A percentile compares a stretch with the other conserved stretches of the same genome.
phyloP scores from a whole-genome alignment of 805 yeast species.

The Lipomyces yamadae region DNA sequence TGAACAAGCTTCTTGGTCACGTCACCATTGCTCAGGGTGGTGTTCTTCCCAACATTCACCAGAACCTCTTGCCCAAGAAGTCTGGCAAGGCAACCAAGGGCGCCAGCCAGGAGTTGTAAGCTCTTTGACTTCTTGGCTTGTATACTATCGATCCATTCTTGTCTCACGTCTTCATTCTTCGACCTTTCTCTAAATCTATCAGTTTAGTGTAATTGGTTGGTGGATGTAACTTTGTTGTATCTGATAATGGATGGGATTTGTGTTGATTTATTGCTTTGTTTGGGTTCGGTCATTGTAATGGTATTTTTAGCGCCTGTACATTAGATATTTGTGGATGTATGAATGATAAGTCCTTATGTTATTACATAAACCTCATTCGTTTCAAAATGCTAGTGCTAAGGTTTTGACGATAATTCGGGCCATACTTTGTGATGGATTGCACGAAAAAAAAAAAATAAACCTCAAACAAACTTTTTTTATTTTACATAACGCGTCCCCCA shows the following conservation, averaged over 20 bases:
- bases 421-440: background rate
- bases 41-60: slow-evolving; percentile 97
- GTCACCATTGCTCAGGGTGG: slow-evolving; percentile 99
- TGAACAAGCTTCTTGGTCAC: slow-evolving; percentile 88
- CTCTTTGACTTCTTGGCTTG: slow-evolving; percentile 4
- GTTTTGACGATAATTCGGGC: too few species aligned
- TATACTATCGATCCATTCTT: background rate
- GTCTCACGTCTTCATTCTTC: slow-evolving; percentile 15
- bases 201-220: background rate
- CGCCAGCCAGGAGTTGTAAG: slow-evolving; percentile 42
- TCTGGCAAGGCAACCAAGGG: slow-evolving; percentile 47
- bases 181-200: slow-evolving; percentile 8
- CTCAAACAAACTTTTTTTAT: background rate
- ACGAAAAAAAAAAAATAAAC: background rate
- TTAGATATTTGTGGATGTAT: slow-evolving; percentile 33
- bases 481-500: slow-evolving; percentile 1
- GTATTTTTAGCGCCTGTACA: slow-evolving; percentile 29
- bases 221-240: background rate
- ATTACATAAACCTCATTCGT: background rate
- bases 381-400: background rate
- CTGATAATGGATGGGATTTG: slow-evolving; percentile 6
- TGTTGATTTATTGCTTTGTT: slow-evolving; percentile 23
- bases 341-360: slow-evolving; percentile 14
- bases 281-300: slow-evolving; percentile 33
- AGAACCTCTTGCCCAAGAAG: slow-evolving; percentile 85